Conservation (phyloP, 768 basidiomycete species). For the Leccinellum rugosiceps region DNA sequence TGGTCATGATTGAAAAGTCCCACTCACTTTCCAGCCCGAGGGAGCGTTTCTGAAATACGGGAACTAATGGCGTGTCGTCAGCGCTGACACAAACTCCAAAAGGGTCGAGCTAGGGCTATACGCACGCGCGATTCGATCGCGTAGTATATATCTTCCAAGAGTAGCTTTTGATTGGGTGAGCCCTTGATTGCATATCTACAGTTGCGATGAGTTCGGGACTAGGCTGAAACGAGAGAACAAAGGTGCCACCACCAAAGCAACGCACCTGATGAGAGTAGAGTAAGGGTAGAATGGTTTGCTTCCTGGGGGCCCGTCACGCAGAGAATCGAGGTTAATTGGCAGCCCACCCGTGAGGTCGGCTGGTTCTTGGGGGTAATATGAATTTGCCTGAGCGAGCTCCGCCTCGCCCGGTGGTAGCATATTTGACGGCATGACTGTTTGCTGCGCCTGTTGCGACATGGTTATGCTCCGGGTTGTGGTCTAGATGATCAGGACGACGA, state of each 20-base stretch:
- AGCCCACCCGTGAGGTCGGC: conserved; percentile 80
- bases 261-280: conserved; percentile 85
- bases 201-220: conserved; percentile 4
- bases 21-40: conserved; percentile 86
- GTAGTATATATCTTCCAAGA: conserved; percentile 89
- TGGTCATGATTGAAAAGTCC: not conserved
- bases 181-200: conserved; percentile 87
- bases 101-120: conserved; percentile 14
- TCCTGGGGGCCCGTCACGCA: conserved; percentile 83
- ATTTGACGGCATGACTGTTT: conserved; percentile 59
- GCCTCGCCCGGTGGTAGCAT: conserved; percentile 51
- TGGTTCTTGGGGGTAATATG: conserved; percentile 72
- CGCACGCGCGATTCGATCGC: conserved; percentile 85
- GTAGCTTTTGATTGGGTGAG: conserved; percentile 79
- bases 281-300: conserved; percentile 91
- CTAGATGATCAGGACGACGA: conserved; percentile 11
- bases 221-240: not conserved
- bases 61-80: conserved; percentile 48
- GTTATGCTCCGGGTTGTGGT: not conserved
- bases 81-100: not conserved
- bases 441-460: conserved; percentile 53
- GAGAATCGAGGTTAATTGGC: conserved; percentile 82
- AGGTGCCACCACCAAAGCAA: conserved; percentile 14
- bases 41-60: conserved; percentile 87
- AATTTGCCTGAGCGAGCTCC: conserved; percentile 52